Conservation (phyloP, 1,284 basidiomycete genomes). For the Melampsora americana region DNA sequence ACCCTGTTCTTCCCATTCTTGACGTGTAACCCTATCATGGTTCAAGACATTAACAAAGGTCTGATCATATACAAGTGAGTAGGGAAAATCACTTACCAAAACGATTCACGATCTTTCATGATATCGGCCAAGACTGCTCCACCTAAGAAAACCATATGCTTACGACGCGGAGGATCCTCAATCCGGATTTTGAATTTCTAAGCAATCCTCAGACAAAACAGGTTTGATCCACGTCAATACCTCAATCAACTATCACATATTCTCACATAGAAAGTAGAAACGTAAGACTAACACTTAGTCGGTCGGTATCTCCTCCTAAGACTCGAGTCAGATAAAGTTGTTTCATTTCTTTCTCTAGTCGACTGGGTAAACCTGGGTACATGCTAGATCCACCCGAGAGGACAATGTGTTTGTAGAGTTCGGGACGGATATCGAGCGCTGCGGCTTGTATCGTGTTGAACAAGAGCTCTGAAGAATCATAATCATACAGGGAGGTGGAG, state of each 20-base stretch:
- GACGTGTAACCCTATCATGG: constrained; percentile 66
- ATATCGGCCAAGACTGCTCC: constrained; percentile 81
- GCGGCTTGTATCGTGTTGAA: constrained; percentile 93
- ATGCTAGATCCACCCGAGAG: constrained; percentile 95
- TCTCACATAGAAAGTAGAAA: neutral
- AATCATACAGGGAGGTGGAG: neutral
- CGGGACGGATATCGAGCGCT: constrained; percentile 81
- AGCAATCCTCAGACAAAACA: constrained; percentile 11
- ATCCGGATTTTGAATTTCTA: constrained; percentile 99
- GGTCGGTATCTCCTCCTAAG: constrained; percentile 74
- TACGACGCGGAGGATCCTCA: constrained; percentile 93
- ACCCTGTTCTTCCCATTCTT: constrained; percentile 91
- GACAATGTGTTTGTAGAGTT: constrained; percentile 97
- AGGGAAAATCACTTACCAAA: constrained; percentile 61
- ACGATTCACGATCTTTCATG: constrained; percentile 90
- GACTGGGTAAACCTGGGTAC: constrained; percentile 95
- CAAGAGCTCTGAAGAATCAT: constrained; percentile 68
- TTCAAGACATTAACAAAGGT: neutral
- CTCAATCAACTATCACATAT: neutral
- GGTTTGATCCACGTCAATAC: neutral
- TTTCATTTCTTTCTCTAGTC: constrained; percentile 99
- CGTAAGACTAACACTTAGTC: constrained; percentile 70
- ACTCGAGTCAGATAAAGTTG: constrained; percentile 91
- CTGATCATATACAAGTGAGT: neutral
- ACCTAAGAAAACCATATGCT: constrained; percentile 99